Conservation (phyloP, 164 flowering plant species). For the Stephania yunnanensis region DNA sequence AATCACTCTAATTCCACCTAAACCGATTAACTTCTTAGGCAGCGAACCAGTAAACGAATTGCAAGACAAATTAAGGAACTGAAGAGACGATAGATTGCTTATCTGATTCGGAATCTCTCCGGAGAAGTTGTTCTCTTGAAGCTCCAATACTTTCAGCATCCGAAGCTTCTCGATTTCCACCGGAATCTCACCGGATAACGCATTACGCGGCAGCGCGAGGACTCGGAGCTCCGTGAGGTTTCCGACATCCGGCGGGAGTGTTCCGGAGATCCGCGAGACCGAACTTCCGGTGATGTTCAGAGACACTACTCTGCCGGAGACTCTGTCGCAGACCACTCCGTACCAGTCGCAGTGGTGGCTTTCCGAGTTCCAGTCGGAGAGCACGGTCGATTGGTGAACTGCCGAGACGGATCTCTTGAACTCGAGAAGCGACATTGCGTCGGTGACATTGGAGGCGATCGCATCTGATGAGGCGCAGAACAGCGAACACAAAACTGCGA, state of each 20-base stretch:
- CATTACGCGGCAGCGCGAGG: slow-evolving; percentile 36
- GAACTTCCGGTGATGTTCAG: slow-evolving; percentile 25
- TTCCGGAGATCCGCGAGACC: slow-evolving; percentile 26
- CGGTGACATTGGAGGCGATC: slow-evolving; percentile 13
- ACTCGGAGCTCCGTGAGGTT: slow-evolving; percentile 37
- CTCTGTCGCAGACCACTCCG: slow-evolving; percentile 43
- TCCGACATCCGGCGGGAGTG: slow-evolving; percentile 30
- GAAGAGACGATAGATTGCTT: slow-evolving; percentile 32
- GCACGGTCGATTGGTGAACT: slow-evolving; percentile 25
- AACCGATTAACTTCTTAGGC: slow-evolving; percentile 41
- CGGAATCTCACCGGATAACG: slow-evolving; percentile 54
- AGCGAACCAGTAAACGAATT: slow-evolving; percentile 49
- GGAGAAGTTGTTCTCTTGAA: slow-evolving; percentile 59
- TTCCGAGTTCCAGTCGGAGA: slow-evolving; percentile 36
- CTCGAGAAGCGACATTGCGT: slow-evolving; percentile 37
- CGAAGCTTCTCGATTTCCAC: slow-evolving; percentile 32
- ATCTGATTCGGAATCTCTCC: slow-evolving; percentile 46
- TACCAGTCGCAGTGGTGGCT: slow-evolving; percentile 42
- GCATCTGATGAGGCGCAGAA: slow-evolving; percentile 9
- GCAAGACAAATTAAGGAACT: slow-evolving; percentile 43
- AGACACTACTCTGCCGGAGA: slow-evolving; percentile 33
- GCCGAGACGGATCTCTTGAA: slow-evolving; percentile 35
- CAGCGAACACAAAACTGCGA: slow-evolving; percentile 13
- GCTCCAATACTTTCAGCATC: slow-evolving; percentile 37
- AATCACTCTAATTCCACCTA: slow-evolving; percentile 23